A percentile compares a stretch with the other conserved stretches of the same genome.
Evolutionary conservation across 768 basidiomycete genomes (phyloP).

Genomic region (Sarcomyxa edulis): DNA sequence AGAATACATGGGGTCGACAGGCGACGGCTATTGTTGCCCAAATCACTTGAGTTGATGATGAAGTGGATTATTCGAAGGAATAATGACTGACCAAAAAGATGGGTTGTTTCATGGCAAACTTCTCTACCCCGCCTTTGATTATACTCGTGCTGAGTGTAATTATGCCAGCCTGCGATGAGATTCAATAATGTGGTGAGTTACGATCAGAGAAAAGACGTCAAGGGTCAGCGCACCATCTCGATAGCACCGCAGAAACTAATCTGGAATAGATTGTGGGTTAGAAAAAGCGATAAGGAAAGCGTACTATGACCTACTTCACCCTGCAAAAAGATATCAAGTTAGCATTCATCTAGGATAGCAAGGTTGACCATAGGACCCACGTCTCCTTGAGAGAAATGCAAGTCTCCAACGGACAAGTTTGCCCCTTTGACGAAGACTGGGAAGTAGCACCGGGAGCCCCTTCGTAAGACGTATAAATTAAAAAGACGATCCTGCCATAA

Average conservation of each 20-base stretch:
- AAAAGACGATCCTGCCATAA: not conserved
- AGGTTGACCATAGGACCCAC: slow-evolving; percentile 19
- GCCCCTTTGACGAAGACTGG: slow-evolving; percentile 76
- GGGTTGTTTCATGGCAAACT: slow-evolving; percentile 68
- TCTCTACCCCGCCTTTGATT: slow-evolving; percentile 70
- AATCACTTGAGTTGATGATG: not conserved
- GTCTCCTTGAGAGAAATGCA: slow-evolving; percentile 80
- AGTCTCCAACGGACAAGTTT: slow-evolving; percentile 71
- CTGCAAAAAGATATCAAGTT: slow-evolving; percentile 22
- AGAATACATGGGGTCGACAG: slow-evolving; percentile 70
- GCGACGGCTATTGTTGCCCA: slow-evolving; percentile 55
- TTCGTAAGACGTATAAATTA: slow-evolving; percentile 12
- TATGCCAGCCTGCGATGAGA: slow-evolving; percentile 48
- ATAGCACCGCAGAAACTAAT: slow-evolving; percentile 75
- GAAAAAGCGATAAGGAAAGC: not conserved
- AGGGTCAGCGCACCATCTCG: slow-evolving; percentile 49
- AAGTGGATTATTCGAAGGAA: not conserved
- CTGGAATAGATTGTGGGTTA: slow-evolving; percentile 21
- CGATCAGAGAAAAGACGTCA: not conserved
- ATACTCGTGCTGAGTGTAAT: slow-evolving; percentile 69
- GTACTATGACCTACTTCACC: slow-evolving; percentile 42
- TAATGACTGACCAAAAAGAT: slow-evolving; percentile 53
- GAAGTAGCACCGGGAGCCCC: slow-evolving; percentile 69
- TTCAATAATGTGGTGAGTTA: not conserved
- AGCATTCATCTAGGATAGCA: too few relatives aligned